A percentile compares a stretch with the other conserved stretches of the same genome.
phyloP scores from a whole-genome alignment of 108 stramenopile genomes.

The Nitzschia inconspicua region DNA sequence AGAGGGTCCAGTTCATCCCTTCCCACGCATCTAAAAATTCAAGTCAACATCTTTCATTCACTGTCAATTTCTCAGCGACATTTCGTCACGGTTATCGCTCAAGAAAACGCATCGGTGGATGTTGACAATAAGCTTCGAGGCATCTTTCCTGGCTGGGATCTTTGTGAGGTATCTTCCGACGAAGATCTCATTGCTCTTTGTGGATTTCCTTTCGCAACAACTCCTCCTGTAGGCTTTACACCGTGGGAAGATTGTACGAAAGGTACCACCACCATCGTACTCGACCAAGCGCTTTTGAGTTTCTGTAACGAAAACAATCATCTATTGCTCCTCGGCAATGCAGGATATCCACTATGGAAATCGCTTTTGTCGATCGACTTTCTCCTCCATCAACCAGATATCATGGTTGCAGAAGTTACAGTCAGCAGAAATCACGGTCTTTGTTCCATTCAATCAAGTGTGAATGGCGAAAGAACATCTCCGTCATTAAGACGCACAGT shows the following conservation, averaged over 20 bases:
- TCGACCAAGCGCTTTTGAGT: slow-evolving; percentile 9
- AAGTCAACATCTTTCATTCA: neutral
- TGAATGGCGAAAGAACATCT: neutral
- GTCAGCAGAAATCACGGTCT: neutral
- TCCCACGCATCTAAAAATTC: neutral
- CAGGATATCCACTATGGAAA: slow-evolving; percentile 24
- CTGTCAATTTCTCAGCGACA: neutral
- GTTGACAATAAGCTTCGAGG: slow-evolving; percentile 2
- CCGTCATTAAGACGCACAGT: neutral
- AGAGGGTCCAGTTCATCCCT: neutral
- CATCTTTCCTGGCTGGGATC: neutral
- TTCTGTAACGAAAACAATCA: slow-evolving; percentile 9
- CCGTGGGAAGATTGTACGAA: neutral
- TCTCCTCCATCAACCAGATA: neutral
- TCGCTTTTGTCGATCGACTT: slow-evolving; percentile 5
- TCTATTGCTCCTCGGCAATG: slow-evolving; percentile 12
- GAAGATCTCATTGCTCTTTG: slow-evolving; percentile 5
- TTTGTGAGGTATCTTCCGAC: neutral
- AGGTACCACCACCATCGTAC: neutral
- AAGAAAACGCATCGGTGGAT: neutral
- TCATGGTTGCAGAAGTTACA: neutral
- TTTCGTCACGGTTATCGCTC: neutral
- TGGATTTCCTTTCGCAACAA: slow-evolving; percentile 10
- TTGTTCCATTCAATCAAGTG: neutral
- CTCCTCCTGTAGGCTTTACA: slow-evolving; percentile 24